Evolutionary conservation across 2,329 filamentous ascomycete species (phyloP).

Genomic region (Fusarium udum): DNA sequence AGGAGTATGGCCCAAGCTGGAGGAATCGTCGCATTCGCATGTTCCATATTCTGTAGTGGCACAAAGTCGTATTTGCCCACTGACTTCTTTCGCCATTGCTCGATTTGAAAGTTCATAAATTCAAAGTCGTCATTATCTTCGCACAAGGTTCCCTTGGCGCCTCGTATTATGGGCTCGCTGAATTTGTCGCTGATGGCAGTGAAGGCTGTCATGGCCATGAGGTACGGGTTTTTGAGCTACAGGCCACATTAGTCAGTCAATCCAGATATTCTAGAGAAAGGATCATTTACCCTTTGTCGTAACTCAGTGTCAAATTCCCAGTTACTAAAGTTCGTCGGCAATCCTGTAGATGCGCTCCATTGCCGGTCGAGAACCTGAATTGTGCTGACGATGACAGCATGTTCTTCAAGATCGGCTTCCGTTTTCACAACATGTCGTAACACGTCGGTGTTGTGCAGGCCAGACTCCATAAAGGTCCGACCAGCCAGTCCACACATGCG

Average conservation of each 20-base stretch:
- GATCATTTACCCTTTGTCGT: not conserved
- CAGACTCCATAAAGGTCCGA: not conserved
- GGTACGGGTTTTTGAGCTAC: not conserved
- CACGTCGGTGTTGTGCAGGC: not conserved
- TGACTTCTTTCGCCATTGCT: not conserved
- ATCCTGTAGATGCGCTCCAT: slow-evolving; percentile 1
- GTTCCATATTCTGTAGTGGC: not conserved
- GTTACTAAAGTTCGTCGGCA: not conserved
- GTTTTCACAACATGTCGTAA: not conserved
- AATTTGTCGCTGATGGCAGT: not conserved
- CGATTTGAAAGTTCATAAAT: not conserved
- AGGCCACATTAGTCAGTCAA: not conserved
- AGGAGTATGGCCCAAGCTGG: not conserved
- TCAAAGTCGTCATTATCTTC: not conserved
- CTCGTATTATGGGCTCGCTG: not conserved
- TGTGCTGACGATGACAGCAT: not conserved
- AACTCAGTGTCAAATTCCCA: not conserved
- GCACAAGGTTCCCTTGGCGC: not conserved
- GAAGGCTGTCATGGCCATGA: not conserved
- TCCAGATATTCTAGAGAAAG: not conserved
- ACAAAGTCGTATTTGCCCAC: not conserved
- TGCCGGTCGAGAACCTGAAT: not conserved
- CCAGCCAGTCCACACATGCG: not conserved
- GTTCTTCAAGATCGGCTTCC: not conserved
- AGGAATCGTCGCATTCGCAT: not conserved